Conservation (phyloP, 2,329 filamentous ascomycete genomes). For the Hypoxylon sp. region DNA sequence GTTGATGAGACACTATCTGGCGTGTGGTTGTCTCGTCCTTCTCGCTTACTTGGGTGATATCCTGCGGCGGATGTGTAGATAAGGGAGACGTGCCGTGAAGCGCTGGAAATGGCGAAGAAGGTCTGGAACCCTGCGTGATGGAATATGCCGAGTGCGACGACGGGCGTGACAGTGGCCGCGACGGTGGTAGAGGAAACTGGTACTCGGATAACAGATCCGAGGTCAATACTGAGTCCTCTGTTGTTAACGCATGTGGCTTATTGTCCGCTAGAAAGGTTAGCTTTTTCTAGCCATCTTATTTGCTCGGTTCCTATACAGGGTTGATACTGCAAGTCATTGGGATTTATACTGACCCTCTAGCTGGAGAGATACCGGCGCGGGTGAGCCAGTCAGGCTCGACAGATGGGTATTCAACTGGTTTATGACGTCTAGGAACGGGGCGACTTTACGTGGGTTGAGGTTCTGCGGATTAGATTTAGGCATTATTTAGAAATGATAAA, state of each 20-base stretch:
- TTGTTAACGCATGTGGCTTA: neutral
- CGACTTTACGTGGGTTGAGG: neutral
- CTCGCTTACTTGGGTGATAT: neutral
- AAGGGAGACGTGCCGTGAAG: constrained; percentile 14
- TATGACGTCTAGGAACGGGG: neutral
- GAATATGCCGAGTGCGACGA: neutral
- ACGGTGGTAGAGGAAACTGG: constrained; percentile 21
- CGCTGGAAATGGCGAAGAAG: constrained; percentile 17
- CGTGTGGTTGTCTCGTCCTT: neutral
- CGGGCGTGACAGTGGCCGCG: neutral
- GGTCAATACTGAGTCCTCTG: neutral
- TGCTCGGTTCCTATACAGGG: neutral
- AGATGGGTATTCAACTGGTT: neutral
- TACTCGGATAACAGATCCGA: neutral
- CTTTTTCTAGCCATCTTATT: neutral
- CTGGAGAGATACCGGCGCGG: neutral
- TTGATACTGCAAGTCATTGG: neutral
- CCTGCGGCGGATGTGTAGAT: neutral
- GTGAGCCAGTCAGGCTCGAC: neutral
- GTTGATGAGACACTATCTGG: neutral
- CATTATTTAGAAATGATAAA: neutral
- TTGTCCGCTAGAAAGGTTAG: constrained; percentile 1
- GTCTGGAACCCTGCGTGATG: neutral
- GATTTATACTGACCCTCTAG: neutral
- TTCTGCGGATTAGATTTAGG: neutral